Conservation (phyloP, 805 yeast species). For the Metschnikowia peoriensis region DNA sequence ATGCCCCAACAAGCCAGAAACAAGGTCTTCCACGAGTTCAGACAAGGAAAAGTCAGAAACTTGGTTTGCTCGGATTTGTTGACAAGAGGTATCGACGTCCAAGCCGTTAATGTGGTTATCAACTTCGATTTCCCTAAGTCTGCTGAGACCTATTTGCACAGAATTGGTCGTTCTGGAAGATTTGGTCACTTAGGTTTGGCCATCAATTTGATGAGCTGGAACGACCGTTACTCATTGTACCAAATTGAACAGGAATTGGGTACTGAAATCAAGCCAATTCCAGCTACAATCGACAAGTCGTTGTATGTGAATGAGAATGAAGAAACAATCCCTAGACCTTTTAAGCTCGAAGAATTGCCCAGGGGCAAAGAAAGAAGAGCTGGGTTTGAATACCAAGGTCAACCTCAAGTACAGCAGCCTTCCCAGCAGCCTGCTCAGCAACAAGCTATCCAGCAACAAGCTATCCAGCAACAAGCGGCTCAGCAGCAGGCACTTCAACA, state of each 20-base stretch:
- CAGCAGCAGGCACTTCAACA: constrained; percentile 9
- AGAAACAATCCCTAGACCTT: constrained; percentile 81
- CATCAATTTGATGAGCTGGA: constrained; percentile 93
- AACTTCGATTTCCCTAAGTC: constrained; percentile 98
- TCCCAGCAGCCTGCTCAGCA: constrained; percentile 1
- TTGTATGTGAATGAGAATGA: constrained; percentile 84
- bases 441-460: constrained; percentile 2
- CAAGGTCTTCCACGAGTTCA: constrained; percentile 96
- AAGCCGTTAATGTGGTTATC: constrained; percentile 96
- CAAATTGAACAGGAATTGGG: constrained; percentile 97
- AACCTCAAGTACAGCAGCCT: constrained; percentile 24
- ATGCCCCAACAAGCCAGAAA: constrained; percentile 98
- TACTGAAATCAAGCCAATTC: constrained; percentile 95
- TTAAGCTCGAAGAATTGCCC: constrained; percentile 66
- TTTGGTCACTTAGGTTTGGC: constrained; percentile 98
- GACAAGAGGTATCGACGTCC: constrained; percentile 99
- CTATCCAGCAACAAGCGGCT: background rate
- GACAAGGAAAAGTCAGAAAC: constrained; percentile 97
- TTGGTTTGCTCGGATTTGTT: constrained; percentile 94
- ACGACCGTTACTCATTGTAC: constrained; percentile 89
- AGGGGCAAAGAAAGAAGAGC: constrained; percentile 33
- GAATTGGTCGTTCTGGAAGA: constrained; percentile 99
- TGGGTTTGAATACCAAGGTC: constrained; percentile 44
- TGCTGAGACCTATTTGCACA: constrained; percentile 95
- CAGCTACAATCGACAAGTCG: constrained; percentile 84